These are phyloP conservation scores for Salvia hispanica DNA, from an alignment of 257 asterid genomes.

Conservation along the genomic window DNA sequence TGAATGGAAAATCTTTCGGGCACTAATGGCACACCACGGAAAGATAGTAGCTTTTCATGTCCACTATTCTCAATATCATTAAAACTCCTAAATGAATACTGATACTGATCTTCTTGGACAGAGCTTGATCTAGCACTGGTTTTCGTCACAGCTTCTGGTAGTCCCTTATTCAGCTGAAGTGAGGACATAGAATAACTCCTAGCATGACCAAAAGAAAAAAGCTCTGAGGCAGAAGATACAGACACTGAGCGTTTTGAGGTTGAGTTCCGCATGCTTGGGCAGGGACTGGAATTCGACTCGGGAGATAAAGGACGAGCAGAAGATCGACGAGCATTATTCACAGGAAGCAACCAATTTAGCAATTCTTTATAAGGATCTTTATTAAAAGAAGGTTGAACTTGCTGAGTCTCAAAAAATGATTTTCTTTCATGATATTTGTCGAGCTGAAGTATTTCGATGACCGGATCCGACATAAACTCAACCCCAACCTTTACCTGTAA, in stretches of 20 bases:
- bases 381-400: conserved; percentile 36
- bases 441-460: conserved; percentile 91
- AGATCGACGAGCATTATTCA: conserved; percentile 73
- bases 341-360: conserved; percentile 91
- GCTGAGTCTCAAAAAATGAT: conserved; percentile 40
- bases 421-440: conserved; percentile 69
- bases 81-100: conserved; percentile 60
- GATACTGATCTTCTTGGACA: conserved; percentile 75
- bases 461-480: conserved; percentile 74
- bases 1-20: conserved; percentile 88
- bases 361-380: conserved; percentile 77
- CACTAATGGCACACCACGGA: conserved; percentile 80
- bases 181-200: conserved; percentile 98
- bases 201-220: conserved; percentile 72
- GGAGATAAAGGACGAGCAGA: conserved; percentile 67
- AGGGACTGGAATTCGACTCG: conserved; percentile 49
- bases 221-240: conserved; percentile 75
- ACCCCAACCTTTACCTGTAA: conserved; percentile 85
- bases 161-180: conserved; percentile 58
- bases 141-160: conserved; percentile 53
- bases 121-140: conserved; percentile 49
- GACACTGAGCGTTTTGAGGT: conserved; percentile 58
- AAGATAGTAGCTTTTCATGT: conserved; percentile 69
- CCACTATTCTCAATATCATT: conserved; percentile 52
- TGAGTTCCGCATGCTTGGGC: conserved; percentile 59